These are phyloP conservation scores for Phytophthora hibernalis DNA, from an alignment of 352 stramenopile genomes.

Conservation along the genomic window DNA sequence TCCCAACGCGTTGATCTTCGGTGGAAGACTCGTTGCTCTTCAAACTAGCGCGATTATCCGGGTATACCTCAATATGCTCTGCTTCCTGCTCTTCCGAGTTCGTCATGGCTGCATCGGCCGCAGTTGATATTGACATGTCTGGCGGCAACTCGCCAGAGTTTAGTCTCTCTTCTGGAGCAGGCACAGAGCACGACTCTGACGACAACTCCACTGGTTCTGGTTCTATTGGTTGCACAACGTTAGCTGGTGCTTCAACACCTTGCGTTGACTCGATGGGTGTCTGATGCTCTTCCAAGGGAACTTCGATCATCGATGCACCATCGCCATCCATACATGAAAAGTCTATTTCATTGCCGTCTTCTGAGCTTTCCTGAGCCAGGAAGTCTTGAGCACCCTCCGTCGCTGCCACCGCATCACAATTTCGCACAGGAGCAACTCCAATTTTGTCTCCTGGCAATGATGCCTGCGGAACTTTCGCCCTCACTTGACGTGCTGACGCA, in stretches of 20 bases:
- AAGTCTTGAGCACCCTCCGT: background rate
- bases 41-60: background rate
- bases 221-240: background rate
- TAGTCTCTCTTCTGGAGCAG: background rate
- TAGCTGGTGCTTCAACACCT: background rate
- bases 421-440: background rate
- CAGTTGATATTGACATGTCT: background rate
- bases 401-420: background rate
- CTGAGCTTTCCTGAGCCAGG: conserved; percentile 2
- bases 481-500: conserved; percentile 26
- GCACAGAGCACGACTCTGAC: background rate
- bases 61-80: background rate
- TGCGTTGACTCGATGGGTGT: background rate
- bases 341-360: conserved; percentile 10
- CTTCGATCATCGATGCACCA: conserved; percentile 4
- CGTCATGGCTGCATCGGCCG: background rate
- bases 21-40: background rate
- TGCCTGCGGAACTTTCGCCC: conserved; percentile 9
- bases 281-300: conserved; percentile 4
- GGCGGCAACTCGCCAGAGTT: background rate
- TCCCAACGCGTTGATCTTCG: background rate
- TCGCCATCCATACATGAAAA: conserved; percentile 18
- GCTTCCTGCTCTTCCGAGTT: background rate
- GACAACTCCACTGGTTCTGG: background rate
- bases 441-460: background rate